These are phyloP conservation scores for Rosellinia necatrix DNA, from an alignment of 2,329 filamentous ascomycete genomes.

Conservation along the genomic window DNA sequence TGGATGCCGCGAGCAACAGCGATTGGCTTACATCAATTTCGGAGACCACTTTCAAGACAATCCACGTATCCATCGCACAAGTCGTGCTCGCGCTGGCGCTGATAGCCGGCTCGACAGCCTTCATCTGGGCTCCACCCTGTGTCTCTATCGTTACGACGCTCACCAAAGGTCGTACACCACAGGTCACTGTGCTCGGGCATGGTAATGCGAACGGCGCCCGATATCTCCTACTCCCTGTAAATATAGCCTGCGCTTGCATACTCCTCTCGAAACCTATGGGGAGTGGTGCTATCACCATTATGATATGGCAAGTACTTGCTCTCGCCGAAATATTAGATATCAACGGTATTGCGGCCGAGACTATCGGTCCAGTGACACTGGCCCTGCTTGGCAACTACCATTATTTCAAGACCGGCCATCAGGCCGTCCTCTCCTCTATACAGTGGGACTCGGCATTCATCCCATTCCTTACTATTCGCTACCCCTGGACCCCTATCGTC, in stretches of 20 bases:
- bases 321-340: slow-evolving; percentile 68
- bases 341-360: slow-evolving; percentile 63
- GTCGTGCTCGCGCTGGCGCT: slow-evolving; percentile 78
- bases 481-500: slow-evolving; percentile 86
- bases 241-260: slow-evolving; percentile 75
- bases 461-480: slow-evolving; percentile 77
- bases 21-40: slow-evolving; percentile 72
- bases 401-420: slow-evolving; percentile 98
- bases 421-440: slow-evolving; percentile 83
- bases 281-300: slow-evolving; percentile 77
- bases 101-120: slow-evolving; percentile 82
- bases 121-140: slow-evolving; percentile 83
- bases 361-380: slow-evolving; percentile 83
- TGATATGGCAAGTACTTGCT: slow-evolving; percentile 87
- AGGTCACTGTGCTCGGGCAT: slow-evolving; percentile 85
- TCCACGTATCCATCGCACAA: slow-evolving; percentile 79
- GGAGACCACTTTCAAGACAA: slow-evolving; percentile 69
- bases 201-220: slow-evolving; percentile 91
- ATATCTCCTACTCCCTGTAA: slow-evolving; percentile 82
- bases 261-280: slow-evolving; percentile 95
- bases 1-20: slow-evolving; percentile 87
- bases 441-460: slow-evolving; percentile 98
- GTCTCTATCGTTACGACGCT: slow-evolving; percentile 69
- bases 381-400: slow-evolving; percentile 90
- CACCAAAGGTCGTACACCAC: slow-evolving; percentile 50